Percentiles rank a stretch among this genome's conserved stretches.
Conservation (phyloP, 2,329 filamentous ascomycete genomes). For the Sporothrix schenckii region DNA sequence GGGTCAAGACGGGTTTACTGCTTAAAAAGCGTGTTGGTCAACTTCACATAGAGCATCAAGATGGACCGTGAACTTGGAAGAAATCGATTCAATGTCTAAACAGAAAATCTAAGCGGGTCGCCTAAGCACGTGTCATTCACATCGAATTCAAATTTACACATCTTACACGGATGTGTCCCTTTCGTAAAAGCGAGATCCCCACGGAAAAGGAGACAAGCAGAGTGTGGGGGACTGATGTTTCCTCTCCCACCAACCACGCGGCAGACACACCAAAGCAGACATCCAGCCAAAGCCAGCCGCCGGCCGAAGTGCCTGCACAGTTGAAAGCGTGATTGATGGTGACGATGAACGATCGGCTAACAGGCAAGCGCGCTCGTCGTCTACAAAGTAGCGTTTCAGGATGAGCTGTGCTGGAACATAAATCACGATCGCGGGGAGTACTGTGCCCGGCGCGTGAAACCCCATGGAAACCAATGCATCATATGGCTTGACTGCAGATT, state of each 20-base stretch:
- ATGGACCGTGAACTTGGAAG: too few relatives aligned
- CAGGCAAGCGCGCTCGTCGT: neutral
- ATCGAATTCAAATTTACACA: neutral
- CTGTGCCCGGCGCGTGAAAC: neutral
- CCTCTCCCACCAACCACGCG: constrained; percentile 52
- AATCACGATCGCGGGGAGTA: neutral
- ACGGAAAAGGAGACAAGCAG: constrained; percentile 49
- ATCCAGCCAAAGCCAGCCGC: constrained; percentile 30
- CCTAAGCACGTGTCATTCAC: too few relatives aligned
- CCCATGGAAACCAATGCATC: neutral
- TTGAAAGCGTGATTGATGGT: constrained; percentile 41
- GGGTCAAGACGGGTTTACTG: neutral
- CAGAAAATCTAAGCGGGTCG: too few relatives aligned
- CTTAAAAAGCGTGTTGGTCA: neutral
- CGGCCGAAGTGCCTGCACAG: constrained; percentile 33
- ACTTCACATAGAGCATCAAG: neutral
- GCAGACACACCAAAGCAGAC: constrained; percentile 48
- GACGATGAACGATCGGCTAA: constrained; percentile 7
- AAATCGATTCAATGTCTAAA: too few relatives aligned
- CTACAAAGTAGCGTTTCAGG: neutral
- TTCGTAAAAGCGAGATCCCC: constrained; percentile 51
- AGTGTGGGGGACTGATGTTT: constrained; percentile 50
- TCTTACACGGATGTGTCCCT: constrained; percentile 46
- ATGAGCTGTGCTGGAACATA: neutral
- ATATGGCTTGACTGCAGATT: neutral